phyloP scores from a whole-genome alignment of 116 monocot genomes.

The Cymodocea nodosa region DNA sequence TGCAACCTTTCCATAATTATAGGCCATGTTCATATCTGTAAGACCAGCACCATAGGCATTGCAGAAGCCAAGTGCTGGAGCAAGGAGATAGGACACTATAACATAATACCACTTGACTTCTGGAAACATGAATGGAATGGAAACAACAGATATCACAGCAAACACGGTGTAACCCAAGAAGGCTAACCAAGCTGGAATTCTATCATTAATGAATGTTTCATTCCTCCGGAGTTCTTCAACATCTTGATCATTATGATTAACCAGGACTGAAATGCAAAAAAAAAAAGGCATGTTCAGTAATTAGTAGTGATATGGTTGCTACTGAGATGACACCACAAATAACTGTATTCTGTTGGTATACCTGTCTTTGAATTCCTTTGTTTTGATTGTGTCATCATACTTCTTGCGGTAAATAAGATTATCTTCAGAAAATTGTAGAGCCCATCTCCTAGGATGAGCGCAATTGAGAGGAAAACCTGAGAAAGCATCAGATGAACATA shows the following conservation, averaged over 20 bases:
- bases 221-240: constrained; percentile 30
- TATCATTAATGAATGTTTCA: constrained; percentile 30
- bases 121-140: constrained; percentile 47
- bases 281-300: not conserved
- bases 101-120: constrained; percentile 58
- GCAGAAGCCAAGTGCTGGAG: constrained; percentile 60
- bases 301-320: not conserved
- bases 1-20: constrained; percentile 57
- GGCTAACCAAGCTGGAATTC: constrained; percentile 50
- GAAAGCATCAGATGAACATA: not conserved
- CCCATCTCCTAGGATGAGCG: constrained; percentile 34
- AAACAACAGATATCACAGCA: constrained; percentile 29
- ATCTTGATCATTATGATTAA: constrained; percentile 1
- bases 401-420: constrained; percentile 14
- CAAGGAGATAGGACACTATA: constrained; percentile 38
- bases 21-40: constrained; percentile 82
- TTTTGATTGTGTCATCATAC: constrained; percentile 22
- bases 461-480: constrained; percentile 53
- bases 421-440: constrained; percentile 52
- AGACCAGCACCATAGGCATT: constrained; percentile 69
- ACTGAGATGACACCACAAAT: not conserved
- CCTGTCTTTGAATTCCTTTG: constrained; percentile 20
- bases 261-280: not conserved
- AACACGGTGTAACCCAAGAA: constrained; percentile 29
- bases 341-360: constrained; percentile 27